Evolutionary conservation across 805 yeast species (phyloP).

Genomic region (Kuraishia piskuri): DNA sequence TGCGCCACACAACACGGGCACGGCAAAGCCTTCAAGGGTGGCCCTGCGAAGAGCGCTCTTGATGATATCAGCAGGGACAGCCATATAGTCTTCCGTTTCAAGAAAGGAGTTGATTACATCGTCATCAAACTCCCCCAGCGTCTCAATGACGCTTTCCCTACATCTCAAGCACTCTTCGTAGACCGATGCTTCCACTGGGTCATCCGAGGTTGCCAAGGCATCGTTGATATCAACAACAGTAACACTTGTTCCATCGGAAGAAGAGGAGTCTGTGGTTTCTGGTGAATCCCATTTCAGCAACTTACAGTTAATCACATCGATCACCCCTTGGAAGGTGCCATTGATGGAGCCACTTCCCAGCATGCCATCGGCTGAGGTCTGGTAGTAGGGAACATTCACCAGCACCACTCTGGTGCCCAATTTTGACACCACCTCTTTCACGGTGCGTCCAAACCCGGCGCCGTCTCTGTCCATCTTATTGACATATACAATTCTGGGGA

Average conservation of each 20-base stretch:
- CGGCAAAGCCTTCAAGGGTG: constrained; percentile 47
- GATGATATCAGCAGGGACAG: constrained; percentile 48
- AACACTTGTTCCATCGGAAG: not conserved
- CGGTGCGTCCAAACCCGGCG: constrained; percentile 89
- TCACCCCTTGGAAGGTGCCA: constrained; percentile 51
- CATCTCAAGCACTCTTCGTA: constrained; percentile 43
- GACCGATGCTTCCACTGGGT: constrained; percentile 14
- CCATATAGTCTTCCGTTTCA: constrained; percentile 65
- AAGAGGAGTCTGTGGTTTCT: not conserved
- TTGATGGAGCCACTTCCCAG: constrained; percentile 16
- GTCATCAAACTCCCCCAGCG: constrained; percentile 79
- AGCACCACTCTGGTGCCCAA: constrained; percentile 67
- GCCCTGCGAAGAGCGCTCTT: constrained; percentile 53
- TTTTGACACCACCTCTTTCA: constrained; percentile 70
- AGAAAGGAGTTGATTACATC: constrained; percentile 66
- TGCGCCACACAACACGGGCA: constrained; percentile 89
- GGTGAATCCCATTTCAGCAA: constrained; percentile 39
- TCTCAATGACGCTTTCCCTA: constrained; percentile 74
- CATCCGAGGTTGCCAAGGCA: constrained; percentile 20
- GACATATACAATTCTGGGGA: constrained; percentile 75
- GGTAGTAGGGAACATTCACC: constrained; percentile 71
- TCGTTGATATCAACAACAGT: constrained; percentile 6
- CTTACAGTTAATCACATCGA: constrained; percentile 65
- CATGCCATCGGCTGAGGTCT: constrained; percentile 19
- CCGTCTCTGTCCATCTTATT: constrained; percentile 97